Evolutionary conservation across 805 yeast genomes (phyloP).

Genomic region (Yamadazyma scolyti): DNA sequence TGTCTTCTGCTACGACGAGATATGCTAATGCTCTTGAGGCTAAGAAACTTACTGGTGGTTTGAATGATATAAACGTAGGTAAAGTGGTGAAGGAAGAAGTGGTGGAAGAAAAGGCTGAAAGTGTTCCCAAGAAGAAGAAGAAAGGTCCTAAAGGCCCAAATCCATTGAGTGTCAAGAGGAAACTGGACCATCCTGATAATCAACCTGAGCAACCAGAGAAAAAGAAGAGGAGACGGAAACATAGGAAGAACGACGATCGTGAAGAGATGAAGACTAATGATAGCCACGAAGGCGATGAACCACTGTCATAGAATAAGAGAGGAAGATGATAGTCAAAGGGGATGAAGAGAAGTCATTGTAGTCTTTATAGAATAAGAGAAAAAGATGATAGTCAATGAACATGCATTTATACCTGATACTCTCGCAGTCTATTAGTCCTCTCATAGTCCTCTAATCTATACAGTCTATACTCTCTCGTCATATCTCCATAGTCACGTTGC

Average conservation of each 20-base stretch:
- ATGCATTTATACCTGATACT: too few relatives aligned
- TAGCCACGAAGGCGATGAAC: too few relatives aligned
- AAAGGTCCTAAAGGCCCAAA: slow-evolving; percentile 82
- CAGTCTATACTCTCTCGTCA: too few relatives aligned
- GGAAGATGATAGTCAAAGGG: slow-evolving; percentile 2
- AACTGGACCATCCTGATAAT: slow-evolving; percentile 39
- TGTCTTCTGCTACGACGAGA: slow-evolving; percentile 61
- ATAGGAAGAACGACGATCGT: slow-evolving; percentile 10
- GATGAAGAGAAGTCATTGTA: neutral
- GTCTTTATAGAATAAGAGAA: too few relatives aligned
- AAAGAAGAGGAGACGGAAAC: slow-evolving; percentile 24
- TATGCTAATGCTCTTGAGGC: slow-evolving; percentile 49
- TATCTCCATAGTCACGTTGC: too few relatives aligned
- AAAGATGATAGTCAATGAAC: slow-evolving; percentile 2
- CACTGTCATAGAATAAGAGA: too few relatives aligned
- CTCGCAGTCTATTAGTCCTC: too few relatives aligned
- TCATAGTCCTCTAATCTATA: too few relatives aligned
- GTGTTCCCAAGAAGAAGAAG: slow-evolving; percentile 39
- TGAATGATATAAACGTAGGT: slow-evolving; percentile 63
- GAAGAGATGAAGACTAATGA: slow-evolving; percentile 1
- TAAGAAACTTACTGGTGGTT: slow-evolving; percentile 69
- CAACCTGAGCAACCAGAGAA: neutral
- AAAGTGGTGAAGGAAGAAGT: slow-evolving; percentile 20
- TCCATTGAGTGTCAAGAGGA: slow-evolving; percentile 85
- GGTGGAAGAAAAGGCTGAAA: slow-evolving; percentile 12